These are phyloP conservation scores for Salix exigua DNA, from an alignment of 345 rosid species.

Conservation along the genomic window DNA sequence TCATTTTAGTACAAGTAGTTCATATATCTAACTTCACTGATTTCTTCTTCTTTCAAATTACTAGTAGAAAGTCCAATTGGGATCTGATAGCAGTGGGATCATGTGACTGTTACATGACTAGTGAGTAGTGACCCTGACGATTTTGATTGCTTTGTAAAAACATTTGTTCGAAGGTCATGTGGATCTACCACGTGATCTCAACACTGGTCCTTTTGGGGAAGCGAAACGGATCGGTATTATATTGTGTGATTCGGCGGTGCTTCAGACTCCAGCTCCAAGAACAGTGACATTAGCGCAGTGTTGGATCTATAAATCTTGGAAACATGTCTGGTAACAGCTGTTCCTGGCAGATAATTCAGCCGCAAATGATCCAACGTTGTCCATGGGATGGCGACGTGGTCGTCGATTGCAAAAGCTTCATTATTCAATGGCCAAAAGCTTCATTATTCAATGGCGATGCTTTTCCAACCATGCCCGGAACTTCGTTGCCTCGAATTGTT, in stretches of 20 bases:
- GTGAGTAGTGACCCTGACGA: constrained; percentile 12
- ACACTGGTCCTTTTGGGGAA: constrained; percentile 12
- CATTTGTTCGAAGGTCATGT: constrained; percentile 31
- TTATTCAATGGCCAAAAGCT: not conserved
- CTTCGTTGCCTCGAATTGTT: not conserved
- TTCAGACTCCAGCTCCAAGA: not conserved
- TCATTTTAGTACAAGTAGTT: not conserved
- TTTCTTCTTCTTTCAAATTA: not conserved
- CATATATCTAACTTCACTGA: not conserved
- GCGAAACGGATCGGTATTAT: not conserved
- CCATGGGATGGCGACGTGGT: not conserved
- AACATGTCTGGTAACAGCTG: not conserved
- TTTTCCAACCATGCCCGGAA: not conserved
- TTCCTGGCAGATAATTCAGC: not conserved
- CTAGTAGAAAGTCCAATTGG: constrained; percentile 15
- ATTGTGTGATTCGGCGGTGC: not conserved
- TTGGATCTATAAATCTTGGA: not conserved
- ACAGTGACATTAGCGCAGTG: not conserved
- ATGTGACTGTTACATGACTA: constrained; percentile 41
- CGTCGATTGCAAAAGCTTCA: not conserved
- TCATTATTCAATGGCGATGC: not conserved
- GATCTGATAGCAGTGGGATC: constrained; percentile 48
- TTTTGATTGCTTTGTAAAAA: not conserved
- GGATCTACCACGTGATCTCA: constrained; percentile 40
- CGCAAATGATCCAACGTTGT: not conserved